Evolutionary conservation across 2,329 filamentous ascomycete species (phyloP), one percentile per base, ranked within the genome.

Genomic region (Zalaria obscura): DNA sequence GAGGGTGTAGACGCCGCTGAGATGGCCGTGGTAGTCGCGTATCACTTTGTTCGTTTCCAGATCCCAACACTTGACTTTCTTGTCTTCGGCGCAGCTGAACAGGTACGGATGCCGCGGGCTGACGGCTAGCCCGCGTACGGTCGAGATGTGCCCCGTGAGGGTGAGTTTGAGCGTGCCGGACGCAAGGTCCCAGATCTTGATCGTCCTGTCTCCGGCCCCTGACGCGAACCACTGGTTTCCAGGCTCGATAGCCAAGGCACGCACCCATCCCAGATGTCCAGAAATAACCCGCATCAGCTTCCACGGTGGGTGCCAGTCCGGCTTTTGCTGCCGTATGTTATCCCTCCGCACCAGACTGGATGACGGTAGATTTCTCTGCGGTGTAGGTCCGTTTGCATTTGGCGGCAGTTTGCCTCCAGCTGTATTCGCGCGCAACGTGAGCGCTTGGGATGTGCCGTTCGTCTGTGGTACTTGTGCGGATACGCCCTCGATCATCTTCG

Each of bases 1-100:
- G 4, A 98, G 69, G 1, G 88, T 88, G 64, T 98, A 98, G 3
- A 98, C 91, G 48, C 91, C 91, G 52, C 85, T 93, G 25, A 98
- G 68, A 65, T 98, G 91, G 11, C 93, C 93, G 60, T 98, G 91
- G 59, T 94, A 95, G 63, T 95, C 87, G 33, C 89, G 77, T 56
- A 96, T 95, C 45, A 98, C 91, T 63, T 95, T 95, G 68, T 98
- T 98, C n/a, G 89, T 95, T 63, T 98, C 91, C 50, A 98, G 67
- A 66, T 98, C 91, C 91, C 91, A 98, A 66, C 91, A 98, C 65
- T 98, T 98, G 47, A 98, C 91, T 85, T 93, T 93, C 69, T 98
- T 98, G 61, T 98, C 91, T 63, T 98, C 91, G 44, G 86, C 93
- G 56, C 91, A 98, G 7, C 87, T 94, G 63, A 98, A 98, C 6